These are phyloP conservation scores for Daedalea quercina DNA, from an alignment of 768 basidiomycete genomes.

Conservation along the genomic window DNA sequence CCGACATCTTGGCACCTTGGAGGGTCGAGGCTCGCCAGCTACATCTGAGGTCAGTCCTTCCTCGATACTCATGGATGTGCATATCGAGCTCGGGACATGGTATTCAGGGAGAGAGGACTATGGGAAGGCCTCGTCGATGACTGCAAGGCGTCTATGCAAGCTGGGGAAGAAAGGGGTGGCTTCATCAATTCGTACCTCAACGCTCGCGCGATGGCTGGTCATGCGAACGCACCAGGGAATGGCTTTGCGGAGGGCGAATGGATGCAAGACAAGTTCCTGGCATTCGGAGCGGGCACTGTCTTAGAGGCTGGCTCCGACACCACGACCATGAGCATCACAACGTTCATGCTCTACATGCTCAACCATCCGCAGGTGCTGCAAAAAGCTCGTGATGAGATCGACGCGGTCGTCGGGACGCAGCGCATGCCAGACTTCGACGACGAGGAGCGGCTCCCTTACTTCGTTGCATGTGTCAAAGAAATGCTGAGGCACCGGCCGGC, in stretches of 20 bases:
- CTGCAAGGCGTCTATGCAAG: neutral
- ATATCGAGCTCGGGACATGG: neutral
- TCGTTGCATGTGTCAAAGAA: slow-evolving; percentile 46
- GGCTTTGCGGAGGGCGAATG: slow-evolving; percentile 24
- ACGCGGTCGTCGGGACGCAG: slow-evolving; percentile 41
- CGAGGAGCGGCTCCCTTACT: slow-evolving; percentile 43
- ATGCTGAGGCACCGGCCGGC: slow-evolving; percentile 3
- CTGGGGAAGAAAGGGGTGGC: neutral
- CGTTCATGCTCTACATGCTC: slow-evolving; percentile 20
- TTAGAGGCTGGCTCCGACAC: slow-evolving; percentile 28
- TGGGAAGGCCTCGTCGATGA: neutral
- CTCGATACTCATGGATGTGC: neutral
- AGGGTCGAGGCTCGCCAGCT: slow-evolving; percentile 18
- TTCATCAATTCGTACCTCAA: slow-evolving; percentile 1
- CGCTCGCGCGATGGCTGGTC: slow-evolving; percentile 16
- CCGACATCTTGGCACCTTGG: slow-evolving; percentile 23
- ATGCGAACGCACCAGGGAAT: slow-evolving; percentile 19
- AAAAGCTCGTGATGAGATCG: slow-evolving; percentile 61
- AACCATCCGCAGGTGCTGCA: slow-evolving; percentile 15
- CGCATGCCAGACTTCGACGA: slow-evolving; percentile 52
- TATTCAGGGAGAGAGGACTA: slow-evolving; percentile 4
- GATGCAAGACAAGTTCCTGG: slow-evolving; percentile 23
- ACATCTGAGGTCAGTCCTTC: slow-evolving; percentile 19
- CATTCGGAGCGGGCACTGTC: slow-evolving; percentile 23
- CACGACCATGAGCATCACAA: slow-evolving; percentile 20